These are phyloP conservation scores for Plenodomus tracheiphilus DNA, from an alignment of 2,329 filamentous ascomycete genomes.

Conservation along the genomic window DNA sequence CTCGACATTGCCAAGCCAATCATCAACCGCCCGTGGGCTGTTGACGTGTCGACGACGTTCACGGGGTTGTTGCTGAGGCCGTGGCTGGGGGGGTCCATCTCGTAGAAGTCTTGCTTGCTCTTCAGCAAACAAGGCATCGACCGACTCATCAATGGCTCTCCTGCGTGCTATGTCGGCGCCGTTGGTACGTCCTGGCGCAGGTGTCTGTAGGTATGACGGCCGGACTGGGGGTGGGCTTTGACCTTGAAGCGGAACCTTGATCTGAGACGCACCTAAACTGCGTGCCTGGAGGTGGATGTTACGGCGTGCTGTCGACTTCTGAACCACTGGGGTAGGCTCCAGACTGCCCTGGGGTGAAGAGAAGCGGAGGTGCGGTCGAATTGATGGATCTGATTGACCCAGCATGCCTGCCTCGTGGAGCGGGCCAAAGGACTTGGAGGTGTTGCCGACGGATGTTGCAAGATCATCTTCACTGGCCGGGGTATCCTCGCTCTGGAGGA, in stretches of 20 bases:
- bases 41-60: conserved; percentile 8
- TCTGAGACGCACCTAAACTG: neutral
- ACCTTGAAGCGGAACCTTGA: neutral
- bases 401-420: conserved; percentile 40
- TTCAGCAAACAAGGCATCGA: conserved; percentile 18
- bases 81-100: conserved; percentile 14
- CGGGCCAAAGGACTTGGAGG: conserved; percentile 40
- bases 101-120: conserved; percentile 22
- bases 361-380: neutral
- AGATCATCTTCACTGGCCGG: conserved; percentile 25
- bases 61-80: conserved; percentile 3
- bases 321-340: neutral
- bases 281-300: neutral
- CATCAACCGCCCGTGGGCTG: conserved; percentile 14
- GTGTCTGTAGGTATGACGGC: neutral
- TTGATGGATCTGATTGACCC: conserved; percentile 2
- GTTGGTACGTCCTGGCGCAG: neutral
- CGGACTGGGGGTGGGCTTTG: neutral
- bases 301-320: neutral
- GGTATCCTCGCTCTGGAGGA: conserved; percentile 22
- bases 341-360: neutral
- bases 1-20: conserved; percentile 23
- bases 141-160: conserved; percentile 9
- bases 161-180: neutral
- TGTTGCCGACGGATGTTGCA: conserved; percentile 26